A percentile compares a stretch with the other conserved stretches of the same genome.
phyloP scores from a whole-genome alignment of 768 basidiomycete genomes.

The Termitomyces sp. region DNA sequence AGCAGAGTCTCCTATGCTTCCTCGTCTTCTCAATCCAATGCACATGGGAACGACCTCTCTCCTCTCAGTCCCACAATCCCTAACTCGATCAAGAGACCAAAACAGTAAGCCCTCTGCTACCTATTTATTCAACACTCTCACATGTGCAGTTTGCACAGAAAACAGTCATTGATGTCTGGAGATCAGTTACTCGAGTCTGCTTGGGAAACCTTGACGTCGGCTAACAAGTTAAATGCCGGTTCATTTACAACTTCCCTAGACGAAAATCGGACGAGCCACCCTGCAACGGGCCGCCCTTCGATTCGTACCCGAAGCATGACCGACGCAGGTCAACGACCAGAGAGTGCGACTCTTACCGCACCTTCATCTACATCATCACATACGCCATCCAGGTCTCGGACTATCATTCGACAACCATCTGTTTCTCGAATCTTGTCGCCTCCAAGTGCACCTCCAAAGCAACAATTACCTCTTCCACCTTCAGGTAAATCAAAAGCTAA shows the following conservation, averaged over 20 bases:
- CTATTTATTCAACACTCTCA: not conserved
- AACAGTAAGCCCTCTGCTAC: constrained; percentile 11
- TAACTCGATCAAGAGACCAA: constrained; percentile 6
- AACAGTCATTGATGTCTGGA: constrained; percentile 14
- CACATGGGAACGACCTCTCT: constrained; percentile 23
- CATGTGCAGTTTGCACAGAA: constrained; percentile 21
- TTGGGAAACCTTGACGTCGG: constrained; percentile 19
- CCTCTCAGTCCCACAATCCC: constrained; percentile 6
- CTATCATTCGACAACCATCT: constrained; percentile 38
- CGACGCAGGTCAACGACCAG: constrained; percentile 28
- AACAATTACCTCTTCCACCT: constrained; percentile 43
- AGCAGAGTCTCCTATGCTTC: constrained; percentile 53
- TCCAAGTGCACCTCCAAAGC: constrained; percentile 44
- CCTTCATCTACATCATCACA: constrained; percentile 12
- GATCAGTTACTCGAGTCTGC: constrained; percentile 16
- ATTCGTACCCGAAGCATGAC: constrained; percentile 47
- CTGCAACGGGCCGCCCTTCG: constrained; percentile 29
- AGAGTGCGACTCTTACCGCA: constrained; percentile 4
- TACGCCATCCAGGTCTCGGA: constrained; percentile 17
- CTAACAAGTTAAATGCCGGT: constrained; percentile 15
- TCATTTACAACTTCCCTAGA: constrained; percentile 23
- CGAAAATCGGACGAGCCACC: constrained; percentile 27
- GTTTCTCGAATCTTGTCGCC: constrained; percentile 36
- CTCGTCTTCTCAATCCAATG: constrained; percentile 50
- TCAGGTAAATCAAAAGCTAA: constrained; percentile 5